Conservation (phyloP, 2,329 filamentous ascomycete genomes). For the Ophiosphaerella narmari region DNA sequence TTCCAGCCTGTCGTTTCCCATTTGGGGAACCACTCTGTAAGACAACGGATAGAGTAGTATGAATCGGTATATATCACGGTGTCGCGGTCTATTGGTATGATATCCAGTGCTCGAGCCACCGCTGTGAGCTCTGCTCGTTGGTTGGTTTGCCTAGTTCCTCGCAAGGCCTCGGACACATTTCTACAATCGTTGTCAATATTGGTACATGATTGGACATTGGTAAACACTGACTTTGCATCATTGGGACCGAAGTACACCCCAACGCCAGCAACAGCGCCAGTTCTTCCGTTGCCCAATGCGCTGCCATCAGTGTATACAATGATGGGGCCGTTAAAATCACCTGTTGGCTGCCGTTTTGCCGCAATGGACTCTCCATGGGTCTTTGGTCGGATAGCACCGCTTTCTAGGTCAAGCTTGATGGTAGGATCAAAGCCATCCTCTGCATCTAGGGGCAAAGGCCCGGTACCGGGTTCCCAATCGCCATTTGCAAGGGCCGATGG, state of each 20-base stretch:
- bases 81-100: constrained; percentile 68
- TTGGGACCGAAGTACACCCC: constrained; percentile 68
- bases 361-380: constrained; percentile 53
- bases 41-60: constrained; percentile 86
- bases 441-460: constrained; percentile 59
- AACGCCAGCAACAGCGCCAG: constrained; percentile 62
- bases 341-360: constrained; percentile 53
- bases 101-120: constrained; percentile 80
- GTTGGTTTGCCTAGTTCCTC: constrained; percentile 81
- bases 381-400: constrained; percentile 61
- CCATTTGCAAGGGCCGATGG: constrained; percentile 13
- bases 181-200: constrained; percentile 43
- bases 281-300: constrained; percentile 61
- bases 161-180: constrained; percentile 76
- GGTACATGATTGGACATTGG: background rate
- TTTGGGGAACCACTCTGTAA: constrained; percentile 77
- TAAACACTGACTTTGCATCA: constrained; percentile 56
- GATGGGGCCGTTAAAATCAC: constrained; percentile 55
- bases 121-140: constrained; percentile 94
- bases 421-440: constrained; percentile 67
- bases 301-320: constrained; percentile 69
- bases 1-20: constrained; percentile 82
- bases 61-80: constrained; percentile 87
- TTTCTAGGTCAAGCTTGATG: constrained; percentile 58
- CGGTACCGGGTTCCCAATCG: constrained; percentile 55